Conservation (phyloP, 2,329 filamentous ascomycete species). For the Penicillium sp. region DNA sequence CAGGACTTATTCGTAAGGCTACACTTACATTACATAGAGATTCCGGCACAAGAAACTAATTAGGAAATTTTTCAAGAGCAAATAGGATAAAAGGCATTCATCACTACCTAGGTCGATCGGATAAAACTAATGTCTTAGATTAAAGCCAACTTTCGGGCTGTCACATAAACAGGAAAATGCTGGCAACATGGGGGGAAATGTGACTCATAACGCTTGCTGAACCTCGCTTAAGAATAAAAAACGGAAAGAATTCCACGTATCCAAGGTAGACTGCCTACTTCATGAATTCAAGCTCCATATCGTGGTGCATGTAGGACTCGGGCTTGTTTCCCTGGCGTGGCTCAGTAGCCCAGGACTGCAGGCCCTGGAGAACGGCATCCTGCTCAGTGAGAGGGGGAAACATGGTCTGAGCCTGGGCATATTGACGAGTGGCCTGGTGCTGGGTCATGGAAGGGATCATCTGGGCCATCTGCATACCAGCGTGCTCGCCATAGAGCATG, state of each 20-base stretch:
- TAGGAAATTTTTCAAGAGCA: background rate
- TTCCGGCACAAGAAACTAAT: background rate
- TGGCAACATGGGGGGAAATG: background rate
- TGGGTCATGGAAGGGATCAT: background rate
- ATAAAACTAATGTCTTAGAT: no score
- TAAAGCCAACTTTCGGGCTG: background rate
- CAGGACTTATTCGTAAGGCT: no score
- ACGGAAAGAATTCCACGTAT: background rate
- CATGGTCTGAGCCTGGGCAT: constrained; percentile 17
- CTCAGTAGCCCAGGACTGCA: constrained; percentile 17
- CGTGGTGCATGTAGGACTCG: constrained; percentile 8
- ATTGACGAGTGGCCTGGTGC: constrained; percentile 9
- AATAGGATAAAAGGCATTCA: no score
- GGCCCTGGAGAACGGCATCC: constrained; percentile 9
- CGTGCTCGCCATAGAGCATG: constrained; percentile 24
- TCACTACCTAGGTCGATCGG: no score
- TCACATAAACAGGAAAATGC: background rate
- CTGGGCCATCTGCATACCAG: background rate
- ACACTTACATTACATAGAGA: no score
- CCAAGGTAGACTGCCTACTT: background rate
- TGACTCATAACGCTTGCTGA: constrained; percentile 7
- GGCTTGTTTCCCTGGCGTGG: constrained; percentile 7
- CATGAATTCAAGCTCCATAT: constrained; percentile 22
- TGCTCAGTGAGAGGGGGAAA: constrained; percentile 19
- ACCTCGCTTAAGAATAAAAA: background rate